Percentiles rank a stretch among this genome's conserved stretches.
These are phyloP conservation scores for Erodium trifolium DNA, from an alignment of 441 rosid genomes.

Conservation along the genomic window DNA sequence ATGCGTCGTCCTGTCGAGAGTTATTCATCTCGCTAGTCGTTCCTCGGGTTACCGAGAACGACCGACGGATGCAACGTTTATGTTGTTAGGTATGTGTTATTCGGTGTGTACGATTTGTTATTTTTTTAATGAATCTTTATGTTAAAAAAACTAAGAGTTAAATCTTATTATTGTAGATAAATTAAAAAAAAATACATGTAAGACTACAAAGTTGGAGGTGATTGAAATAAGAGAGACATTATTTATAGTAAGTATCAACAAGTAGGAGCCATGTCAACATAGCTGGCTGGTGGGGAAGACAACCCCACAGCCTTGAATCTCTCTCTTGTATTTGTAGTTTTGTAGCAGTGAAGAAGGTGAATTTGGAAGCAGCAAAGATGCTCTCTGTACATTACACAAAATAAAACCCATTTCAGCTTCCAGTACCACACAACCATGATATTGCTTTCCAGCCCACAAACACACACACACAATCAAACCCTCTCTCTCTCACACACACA, in stretches of 20 bases:
- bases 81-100: no score
- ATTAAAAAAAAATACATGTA: no score
- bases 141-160: no score
- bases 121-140: no score
- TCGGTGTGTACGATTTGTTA: no score
- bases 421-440: constrained; percentile 46
- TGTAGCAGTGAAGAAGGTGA: background rate
- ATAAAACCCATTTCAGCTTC: constrained; percentile 32
- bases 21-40: no score
- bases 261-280: constrained; percentile 45
- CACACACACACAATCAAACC: constrained; percentile 6
- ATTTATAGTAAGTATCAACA: background rate
- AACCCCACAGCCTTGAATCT: constrained; percentile 38
- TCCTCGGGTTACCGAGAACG: no score
- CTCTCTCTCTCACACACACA: constrained; percentile 8
- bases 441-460: constrained; percentile 50
- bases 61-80: no score
- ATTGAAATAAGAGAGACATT: background rate
- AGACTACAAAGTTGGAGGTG: no score
- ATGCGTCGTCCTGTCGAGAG: no score
- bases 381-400: constrained; percentile 21
- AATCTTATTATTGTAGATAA: no score
- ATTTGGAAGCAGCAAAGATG: constrained; percentile 34
- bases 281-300: constrained; percentile 48
- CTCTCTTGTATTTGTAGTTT: constrained; percentile 5